Percentiles rank a stretch among this genome's conserved stretches.
Evolutionary conservation across 192 early-diverging fungal species (phyloP).

Genomic region (Radiomyces spectabilis): DNA sequence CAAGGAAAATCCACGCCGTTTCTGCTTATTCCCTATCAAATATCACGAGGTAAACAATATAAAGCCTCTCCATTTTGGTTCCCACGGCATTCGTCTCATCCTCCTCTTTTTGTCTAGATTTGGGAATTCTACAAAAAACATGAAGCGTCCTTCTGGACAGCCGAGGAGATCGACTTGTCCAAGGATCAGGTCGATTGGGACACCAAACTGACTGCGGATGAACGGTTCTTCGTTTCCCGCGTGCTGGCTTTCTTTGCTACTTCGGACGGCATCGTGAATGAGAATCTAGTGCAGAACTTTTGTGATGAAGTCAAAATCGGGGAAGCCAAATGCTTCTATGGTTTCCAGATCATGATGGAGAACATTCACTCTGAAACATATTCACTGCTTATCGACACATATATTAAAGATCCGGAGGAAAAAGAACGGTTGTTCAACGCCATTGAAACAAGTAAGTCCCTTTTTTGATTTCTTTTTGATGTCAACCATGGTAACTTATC

Average conservation of each 20-base stretch:
- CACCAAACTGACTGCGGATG: conserved; percentile 69
- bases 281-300: conserved; percentile 85
- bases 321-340: conserved; percentile 90
- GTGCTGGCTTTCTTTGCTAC: conserved; percentile 92
- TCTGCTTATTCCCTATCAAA: conserved; percentile 88
- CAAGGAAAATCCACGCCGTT: conserved; percentile 64
- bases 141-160: conserved; percentile 93
- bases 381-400: conserved; percentile 92
- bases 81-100: conserved; percentile 4
- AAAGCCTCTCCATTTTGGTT: too few species aligned
- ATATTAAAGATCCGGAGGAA: conserved; percentile 78
- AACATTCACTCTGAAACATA: conserved; percentile 94
- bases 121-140: conserved; percentile 97
- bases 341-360: conserved; percentile 97
- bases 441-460: conserved; percentile 66
- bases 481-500: too few species aligned
- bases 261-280: conserved; percentile 91
- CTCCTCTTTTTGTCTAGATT: conserved; percentile 36
- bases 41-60: conserved; percentile 62
- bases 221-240: conserved; percentile 82
- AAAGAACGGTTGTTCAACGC: conserved; percentile 82
- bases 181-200: conserved; percentile 88
- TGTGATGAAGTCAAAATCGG: conserved; percentile 86
- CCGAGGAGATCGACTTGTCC: conserved; percentile 89
- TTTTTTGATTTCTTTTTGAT: too few species aligned